A percentile compares a stretch with the other conserved stretches of the same genome.
These are phyloP conservation scores for Trypanosoma theileri DNA, from an alignment of 208 protist genomes.

Conservation along the genomic window DNA sequence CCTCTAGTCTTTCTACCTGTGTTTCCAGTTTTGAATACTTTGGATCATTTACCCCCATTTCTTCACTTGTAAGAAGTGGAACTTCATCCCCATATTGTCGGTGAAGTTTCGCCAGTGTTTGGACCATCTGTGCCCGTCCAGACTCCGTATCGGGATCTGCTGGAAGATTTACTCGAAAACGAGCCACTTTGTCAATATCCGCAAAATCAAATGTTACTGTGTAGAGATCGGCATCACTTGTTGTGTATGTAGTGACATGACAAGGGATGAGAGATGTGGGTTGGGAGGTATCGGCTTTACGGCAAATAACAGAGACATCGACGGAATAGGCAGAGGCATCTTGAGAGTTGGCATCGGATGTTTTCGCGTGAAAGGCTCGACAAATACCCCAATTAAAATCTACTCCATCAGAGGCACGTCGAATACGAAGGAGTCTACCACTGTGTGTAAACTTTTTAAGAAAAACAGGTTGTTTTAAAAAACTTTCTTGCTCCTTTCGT, in stretches of 20 bases:
- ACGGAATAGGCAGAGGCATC: slow-evolving; percentile 73
- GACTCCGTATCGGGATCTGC: slow-evolving; percentile 71
- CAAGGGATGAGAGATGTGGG: slow-evolving; percentile 58
- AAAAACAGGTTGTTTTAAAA: slow-evolving; percentile 90
- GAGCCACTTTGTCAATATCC: slow-evolving; percentile 70
- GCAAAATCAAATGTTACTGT: slow-evolving; percentile 83
- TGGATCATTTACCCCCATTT: slow-evolving; percentile 95
- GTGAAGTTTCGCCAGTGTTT: slow-evolving; percentile 79
- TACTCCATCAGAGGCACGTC: slow-evolving; percentile 56
- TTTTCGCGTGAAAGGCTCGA: slow-evolving; percentile 69
- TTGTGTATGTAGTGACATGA: slow-evolving; percentile 82
- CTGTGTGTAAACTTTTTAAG: slow-evolving; percentile 94
- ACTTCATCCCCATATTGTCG: slow-evolving; percentile 73
- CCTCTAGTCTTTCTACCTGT: slow-evolving; percentile 87
- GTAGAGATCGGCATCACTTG: slow-evolving; percentile 81
- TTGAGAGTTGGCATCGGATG: slow-evolving; percentile 39
- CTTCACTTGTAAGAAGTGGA: slow-evolving; percentile 93
- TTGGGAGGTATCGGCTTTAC: slow-evolving; percentile 53
- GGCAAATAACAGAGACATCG: slow-evolving; percentile 81
- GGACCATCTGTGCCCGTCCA: slow-evolving; percentile 71
- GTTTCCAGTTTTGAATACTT: slow-evolving; percentile 71
- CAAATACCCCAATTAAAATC: slow-evolving; percentile 90
- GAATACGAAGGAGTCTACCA: slow-evolving; percentile 92
- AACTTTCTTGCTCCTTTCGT: slow-evolving; percentile 50
- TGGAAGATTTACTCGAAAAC: slow-evolving; percentile 80